Conservation (phyloP, 2,329 filamentous ascomycete genomes). For the Clonostachys chloroleuca region DNA sequence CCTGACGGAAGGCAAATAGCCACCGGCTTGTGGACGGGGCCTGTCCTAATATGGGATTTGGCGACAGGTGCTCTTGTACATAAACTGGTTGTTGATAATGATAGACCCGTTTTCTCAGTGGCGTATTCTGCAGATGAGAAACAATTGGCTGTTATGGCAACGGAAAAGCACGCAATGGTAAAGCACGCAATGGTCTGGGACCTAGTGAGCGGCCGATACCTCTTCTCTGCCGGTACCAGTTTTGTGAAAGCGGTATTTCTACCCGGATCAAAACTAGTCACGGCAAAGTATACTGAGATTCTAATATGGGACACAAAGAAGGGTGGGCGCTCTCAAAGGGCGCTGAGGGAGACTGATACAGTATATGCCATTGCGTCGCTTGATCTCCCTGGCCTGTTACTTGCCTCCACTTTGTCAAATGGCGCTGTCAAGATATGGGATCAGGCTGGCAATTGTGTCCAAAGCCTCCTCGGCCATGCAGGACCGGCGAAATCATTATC, state of each 20-base stretch:
- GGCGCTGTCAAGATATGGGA: constrained; percentile 1
- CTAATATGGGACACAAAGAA: constrained; percentile 5
- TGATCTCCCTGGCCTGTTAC: no score
- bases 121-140: not conserved
- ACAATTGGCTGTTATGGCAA: not conserved
- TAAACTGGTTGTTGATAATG: no score
- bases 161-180: not conserved
- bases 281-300: not conserved
- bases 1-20: not conserved
- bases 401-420: not conserved
- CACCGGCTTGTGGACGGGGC: not conserved
- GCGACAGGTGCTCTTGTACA: not conserved
- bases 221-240: constrained; percentile 3
- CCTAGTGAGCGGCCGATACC: constrained; percentile 3
- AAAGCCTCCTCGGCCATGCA: not conserved
- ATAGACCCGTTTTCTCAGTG: not conserved
- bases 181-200: not conserved
- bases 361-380: no score
- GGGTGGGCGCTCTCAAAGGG: constrained; percentile 1
- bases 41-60: constrained; percentile 3
- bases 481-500: not conserved
- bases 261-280: not conserved
- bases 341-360: not conserved
- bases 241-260: constrained; percentile 1
- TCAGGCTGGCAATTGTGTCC: no score